Base-by-base conservation (phyloP, 306 rosid species). In the Vicia faba region DNA sequence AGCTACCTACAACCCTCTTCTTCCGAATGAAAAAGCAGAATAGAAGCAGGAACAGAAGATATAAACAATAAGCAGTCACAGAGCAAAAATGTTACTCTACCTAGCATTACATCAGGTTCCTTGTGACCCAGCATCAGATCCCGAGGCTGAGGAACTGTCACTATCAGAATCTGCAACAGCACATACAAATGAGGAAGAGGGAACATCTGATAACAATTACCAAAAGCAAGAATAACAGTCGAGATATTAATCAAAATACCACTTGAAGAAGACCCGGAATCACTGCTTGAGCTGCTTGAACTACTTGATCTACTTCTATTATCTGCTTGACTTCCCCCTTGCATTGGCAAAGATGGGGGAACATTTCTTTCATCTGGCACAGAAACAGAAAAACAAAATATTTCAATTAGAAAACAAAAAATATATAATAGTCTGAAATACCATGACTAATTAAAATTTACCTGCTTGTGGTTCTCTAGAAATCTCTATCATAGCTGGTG, bases 211-310 rank as follows among this genome's bases (percentile, higher is more conserved):
- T 29, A 49, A 29, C 20, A 71, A 61, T 73, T 13, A 14, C 76
- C 16, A 68, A 41, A 59, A 19, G 38, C 15, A 40, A 11, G 48
- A 11, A 15, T 18, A 55, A 31, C 57, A 35, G 10, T 9, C 5
- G 29, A n/a, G 10, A 75, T n/a, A 13, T n/a, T 26, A 60, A 66
- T 66, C 39, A 36, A 70, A 57, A 69, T 93, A 93, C 99, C 99
- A 78, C 95, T 90, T 19, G 99, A 93, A 61, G 97, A 88, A 62
- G 99, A 89, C 54, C 95, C 96, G 53, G 99, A 93, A 82, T 81
- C 97, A 61, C 99, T 90, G 81, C 95, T 93, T 31, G 99, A 93
- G 80, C 96, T 86, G 88, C 95, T 85, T 66, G 97, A 88, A 78
- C 99, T 93, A 81, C 98, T 88, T 60, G 96, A 86, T 79, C 96